Base-by-base conservation (phyloP, 2,329 filamentous ascomycete species). In the Microdochium bolleyi region DNA sequence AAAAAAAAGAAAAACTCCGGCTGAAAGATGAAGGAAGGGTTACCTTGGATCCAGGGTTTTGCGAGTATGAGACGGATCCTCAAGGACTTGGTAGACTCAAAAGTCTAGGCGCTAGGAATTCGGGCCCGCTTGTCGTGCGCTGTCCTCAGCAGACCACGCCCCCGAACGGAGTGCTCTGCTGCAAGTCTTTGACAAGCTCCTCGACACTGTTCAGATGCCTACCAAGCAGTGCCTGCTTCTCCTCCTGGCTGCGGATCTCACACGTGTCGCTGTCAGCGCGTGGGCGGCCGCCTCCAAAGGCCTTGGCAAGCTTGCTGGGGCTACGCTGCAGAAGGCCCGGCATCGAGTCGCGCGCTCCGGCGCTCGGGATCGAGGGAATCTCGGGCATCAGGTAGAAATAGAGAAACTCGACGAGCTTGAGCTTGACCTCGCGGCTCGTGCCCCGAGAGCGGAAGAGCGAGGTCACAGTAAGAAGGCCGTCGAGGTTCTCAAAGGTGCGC, bases 321-420 rank as follows among this genome's bases (percentile, higher is more conserved):
- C 83, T 87, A 56, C 83, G 78, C 68, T 86, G 83, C 56, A 84
- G 69, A 63, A 84, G 75, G 24, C 70, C 73, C 8, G 78, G 73
- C 9, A 77, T 64, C 2, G 74, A 75, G 54, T 70, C 69, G 50
- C 69, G 70, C 50, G 68, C 67, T 21, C 69, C 72, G 55, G 77
- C 73, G 56, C 71, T 71, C 4, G 80, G 78, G 56, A 79, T 78
- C 21, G 78, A 73, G 48, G 79, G 84, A 0, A 82, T 83, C 72
- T 99, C 94, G 50, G 92, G 92, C 87, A 97, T 96, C 61, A 99
- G 85, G 70, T 97, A 99, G 71, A 97, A 97, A 76, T 97, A 97
- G 51, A 99, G 74, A 66, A 97, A 97, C 70, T 97, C 94, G 60
- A 96, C 86, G n/a, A 95, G 83, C 69, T 95, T 94, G 65, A 96